These are phyloP conservation scores for Colletotrichum scovillei DNA, from an alignment of 2,329 filamentous ascomycete genomes.

Conservation along the genomic window DNA sequence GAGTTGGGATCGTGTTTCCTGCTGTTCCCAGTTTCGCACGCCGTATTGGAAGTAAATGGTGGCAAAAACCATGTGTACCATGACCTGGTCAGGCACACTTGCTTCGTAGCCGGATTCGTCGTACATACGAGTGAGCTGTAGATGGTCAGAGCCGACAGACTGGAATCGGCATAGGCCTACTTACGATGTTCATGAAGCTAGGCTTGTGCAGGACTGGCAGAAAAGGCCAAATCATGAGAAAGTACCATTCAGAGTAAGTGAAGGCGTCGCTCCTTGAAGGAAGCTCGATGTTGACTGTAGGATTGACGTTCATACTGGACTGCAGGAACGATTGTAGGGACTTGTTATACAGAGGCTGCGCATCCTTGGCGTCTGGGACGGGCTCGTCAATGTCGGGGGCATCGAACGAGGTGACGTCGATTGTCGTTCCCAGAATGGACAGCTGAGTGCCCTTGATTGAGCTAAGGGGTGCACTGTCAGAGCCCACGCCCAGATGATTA, in stretches of 20 bases:
- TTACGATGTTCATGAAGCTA: conserved; percentile 75
- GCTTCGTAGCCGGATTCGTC: conserved; percentile 74
- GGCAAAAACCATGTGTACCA: conserved; percentile 83
- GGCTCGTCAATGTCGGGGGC: conserved; percentile 74
- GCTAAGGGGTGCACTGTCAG: conserved; percentile 73
- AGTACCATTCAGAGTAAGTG: conserved; percentile 80
- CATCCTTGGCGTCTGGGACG: conserved; percentile 51
- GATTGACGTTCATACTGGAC: conserved; percentile 71
- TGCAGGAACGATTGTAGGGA: conserved; percentile 78
- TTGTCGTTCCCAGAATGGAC: conserved; percentile 82
- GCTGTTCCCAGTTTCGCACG: conserved; percentile 71
- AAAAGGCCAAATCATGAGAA: conserved; percentile 77
- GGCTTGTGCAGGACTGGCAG: conserved; percentile 82
- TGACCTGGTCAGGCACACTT: conserved; percentile 73
- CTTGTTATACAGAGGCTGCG: conserved; percentile 71
- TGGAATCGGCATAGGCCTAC: conserved; percentile 38
- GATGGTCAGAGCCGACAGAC: not conserved
- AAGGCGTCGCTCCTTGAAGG: conserved; percentile 74
- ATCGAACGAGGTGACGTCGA: conserved; percentile 81
- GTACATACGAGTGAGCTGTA: conserved; percentile 72
- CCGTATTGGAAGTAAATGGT: conserved; percentile 83
- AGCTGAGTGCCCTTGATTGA: conserved; percentile 81
- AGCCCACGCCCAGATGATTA: conserved; percentile 74
- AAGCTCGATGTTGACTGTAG: conserved; percentile 66
- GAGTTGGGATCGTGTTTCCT: conserved; percentile 64